Evolutionary conservation across 192 early-diverging fungal genomes (phyloP), one percentile per base, ranked within the genome.

Genomic region (Linnemannia hyalina): DNA sequence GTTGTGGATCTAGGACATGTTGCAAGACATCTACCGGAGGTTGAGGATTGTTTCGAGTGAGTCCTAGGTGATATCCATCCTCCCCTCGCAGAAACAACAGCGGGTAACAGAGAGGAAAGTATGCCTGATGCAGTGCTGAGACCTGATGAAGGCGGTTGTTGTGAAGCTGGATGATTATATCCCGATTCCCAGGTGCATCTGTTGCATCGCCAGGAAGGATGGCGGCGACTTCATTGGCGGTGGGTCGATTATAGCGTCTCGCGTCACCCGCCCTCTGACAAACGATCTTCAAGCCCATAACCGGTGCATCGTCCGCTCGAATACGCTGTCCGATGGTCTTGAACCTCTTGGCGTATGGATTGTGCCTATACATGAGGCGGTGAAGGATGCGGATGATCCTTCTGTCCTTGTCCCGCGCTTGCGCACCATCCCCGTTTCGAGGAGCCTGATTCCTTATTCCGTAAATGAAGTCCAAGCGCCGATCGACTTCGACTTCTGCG

Each of bases 281-380:
- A 16, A 73, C 29, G 72, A 73, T 49, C 22, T 32, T 49, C 4
- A 73, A 9, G 42, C 41, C 41, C 18, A 73, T 46, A 52, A 73
- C 41, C 3, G 23, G 72, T 23, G 26, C 41, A 42, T 73, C 10
- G 18, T 70, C 69, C 0, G 13, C 35, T 38, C 69, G 69, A n/a
- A 70, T 70, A 42, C 68, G 68, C 0, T 70, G 0, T 41, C 69
- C 69, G 13, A 73, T 32, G 42, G 29, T 32, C 23, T 49, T 73
- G 26, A 35, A 49, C 5, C 42, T 38, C 16, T 46, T 74, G 32
- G 73, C 73, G 18, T 74, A 74, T 38, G 73, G 73, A 74, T 74
- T 74, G 73, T 29, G 36, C 47, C 47, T 41, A 49, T 74, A 35
- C 47, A 74, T 74, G 29, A 74, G 42, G 46, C 11, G 8, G 15